Evolutionary conservation across 371 early-diverging fungal species (phyloP), one percentile per base, ranked within the genome.

Genomic region (Antonospora locustae): DNA sequence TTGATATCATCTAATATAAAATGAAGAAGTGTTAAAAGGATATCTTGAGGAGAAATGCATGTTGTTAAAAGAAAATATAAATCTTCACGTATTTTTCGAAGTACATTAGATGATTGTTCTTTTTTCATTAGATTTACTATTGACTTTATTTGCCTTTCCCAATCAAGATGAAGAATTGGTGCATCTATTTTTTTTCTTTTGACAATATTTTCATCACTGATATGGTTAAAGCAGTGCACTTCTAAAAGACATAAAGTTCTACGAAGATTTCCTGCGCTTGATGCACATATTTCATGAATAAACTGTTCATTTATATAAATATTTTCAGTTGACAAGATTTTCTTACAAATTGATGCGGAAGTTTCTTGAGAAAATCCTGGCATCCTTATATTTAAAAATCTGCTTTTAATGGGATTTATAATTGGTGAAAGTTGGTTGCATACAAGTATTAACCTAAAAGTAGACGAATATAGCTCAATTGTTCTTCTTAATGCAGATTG

Each of bases 401-500:
- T 81, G 59, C 87, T 87, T 57, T 86, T 82, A 52, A 98, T 84
- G 0, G 99, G 95, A 11, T 83, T 74, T 67, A 96, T 91, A 57
- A 98, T 84, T 64, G 82, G 84, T 50, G 84, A 82, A 0, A 89
- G 80, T 38, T 84, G 81, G 50, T 83, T 85, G 65, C 86, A 84
- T 72, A 92, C 85, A 51, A 98, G 66, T 58, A 96, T 86, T 19
- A 98, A 75, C 23, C 95, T 82, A 62, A 95, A 78, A 65, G 86
- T 88, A 17, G 70, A 58, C 73, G 85, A 87, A 74, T 96, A 95
- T 72, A 88, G 87, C 76, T 98, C 99, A 89, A 98, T 93, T 1
- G 97, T 96, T 23, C 97, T 79, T 59, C 99, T 81, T 47, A 98
- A 80, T 12, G 88, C 97, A 29, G 89, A 86, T 76, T 97, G 99